phyloP scores from a whole-genome alignment of 176 grass and related monocot genomes.

The Oryza nivara region DNA sequence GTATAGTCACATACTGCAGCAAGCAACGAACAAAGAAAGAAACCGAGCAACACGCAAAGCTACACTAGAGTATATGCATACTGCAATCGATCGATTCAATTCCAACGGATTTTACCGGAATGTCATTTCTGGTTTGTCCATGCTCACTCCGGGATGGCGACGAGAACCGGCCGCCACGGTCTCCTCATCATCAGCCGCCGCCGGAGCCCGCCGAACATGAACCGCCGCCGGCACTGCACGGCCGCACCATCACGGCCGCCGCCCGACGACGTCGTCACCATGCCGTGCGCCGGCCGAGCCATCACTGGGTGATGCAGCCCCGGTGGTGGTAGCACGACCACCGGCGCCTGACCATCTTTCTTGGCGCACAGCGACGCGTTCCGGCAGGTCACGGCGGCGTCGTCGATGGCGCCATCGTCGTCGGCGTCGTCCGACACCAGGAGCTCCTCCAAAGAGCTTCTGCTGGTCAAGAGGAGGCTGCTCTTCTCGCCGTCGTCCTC shows the following conservation, averaged over 20 bases:
- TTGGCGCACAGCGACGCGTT: background rate
- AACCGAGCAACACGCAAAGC: slow-evolving; percentile 30
- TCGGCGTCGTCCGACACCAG: slow-evolving; percentile 24
- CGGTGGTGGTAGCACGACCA: background rate
- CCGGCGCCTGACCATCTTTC: slow-evolving; percentile 22
- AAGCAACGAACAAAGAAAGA: slow-evolving; percentile 31
- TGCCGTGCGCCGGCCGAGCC: background rate
- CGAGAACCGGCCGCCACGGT: slow-evolving; percentile 75
- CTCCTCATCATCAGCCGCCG: slow-evolving; percentile 63
- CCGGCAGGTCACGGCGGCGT: slow-evolving; percentile 3
- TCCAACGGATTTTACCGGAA: background rate
- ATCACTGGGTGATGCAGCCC: background rate
- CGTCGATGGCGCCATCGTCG: background rate
- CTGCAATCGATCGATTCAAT: background rate
- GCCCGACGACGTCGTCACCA: background rate
- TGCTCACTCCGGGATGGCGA: slow-evolving; percentile 84
- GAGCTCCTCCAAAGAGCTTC: slow-evolving; percentile 50
- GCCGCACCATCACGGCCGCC: slow-evolving; percentile 2
- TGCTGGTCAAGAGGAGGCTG: slow-evolving; percentile 47
- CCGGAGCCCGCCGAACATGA: slow-evolving; percentile 62
- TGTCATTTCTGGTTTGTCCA: background rate
- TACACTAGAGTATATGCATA: slow-evolving; percentile 10
- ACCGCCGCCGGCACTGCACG: slow-evolving; percentile 51
- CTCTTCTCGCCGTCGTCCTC: slow-evolving; percentile 27
- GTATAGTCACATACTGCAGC: background rate